Conservation (phyloP, 108 stramenopile species). For the Nitzschia inconspicua region DNA sequence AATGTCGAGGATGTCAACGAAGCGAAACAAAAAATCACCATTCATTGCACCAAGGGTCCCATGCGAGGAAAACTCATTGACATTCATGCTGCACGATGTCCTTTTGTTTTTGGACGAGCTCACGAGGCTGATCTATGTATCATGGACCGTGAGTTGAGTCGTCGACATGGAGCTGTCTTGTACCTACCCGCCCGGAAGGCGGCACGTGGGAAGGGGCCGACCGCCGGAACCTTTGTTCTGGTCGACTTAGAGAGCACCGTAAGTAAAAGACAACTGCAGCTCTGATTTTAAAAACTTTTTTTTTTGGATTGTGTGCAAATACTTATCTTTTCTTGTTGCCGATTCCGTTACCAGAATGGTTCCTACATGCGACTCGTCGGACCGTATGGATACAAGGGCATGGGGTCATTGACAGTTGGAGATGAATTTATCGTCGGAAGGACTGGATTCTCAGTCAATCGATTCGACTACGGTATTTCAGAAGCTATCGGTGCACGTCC, state of each 20-base stretch:
- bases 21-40: conserved; percentile 79
- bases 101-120: conserved; percentile 87
- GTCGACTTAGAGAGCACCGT: conserved; percentile 89
- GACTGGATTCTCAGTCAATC: conserved; percentile 96
- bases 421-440: conserved; percentile 96
- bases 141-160: conserved; percentile 86
- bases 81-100: conserved; percentile 65
- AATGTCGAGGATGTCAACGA: conserved; percentile 85
- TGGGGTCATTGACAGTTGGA: conserved; percentile 73
- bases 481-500: conserved; percentile 91
- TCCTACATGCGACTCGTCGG: conserved; percentile 89
- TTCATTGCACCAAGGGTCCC: conserved; percentile 88
- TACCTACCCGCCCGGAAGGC: conserved; percentile 48
- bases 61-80: conserved; percentile 86
- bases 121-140: conserved; percentile 89
- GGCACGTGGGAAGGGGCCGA: conserved; percentile 4
- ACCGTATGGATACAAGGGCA: conserved; percentile 77
- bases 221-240: conserved; percentile 60
- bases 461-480: conserved; percentile 95
- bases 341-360: conserved; percentile 64
- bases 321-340: no score
- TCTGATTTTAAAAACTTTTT: neutral
- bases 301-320: no score
- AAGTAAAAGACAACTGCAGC: conserved; percentile 28
- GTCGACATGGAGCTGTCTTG: conserved; percentile 82